Evolutionary conservation across 441 rosid species (phyloP), one percentile per base, ranked within the genome.

Genomic region (Corymbia citriodora): DNA sequence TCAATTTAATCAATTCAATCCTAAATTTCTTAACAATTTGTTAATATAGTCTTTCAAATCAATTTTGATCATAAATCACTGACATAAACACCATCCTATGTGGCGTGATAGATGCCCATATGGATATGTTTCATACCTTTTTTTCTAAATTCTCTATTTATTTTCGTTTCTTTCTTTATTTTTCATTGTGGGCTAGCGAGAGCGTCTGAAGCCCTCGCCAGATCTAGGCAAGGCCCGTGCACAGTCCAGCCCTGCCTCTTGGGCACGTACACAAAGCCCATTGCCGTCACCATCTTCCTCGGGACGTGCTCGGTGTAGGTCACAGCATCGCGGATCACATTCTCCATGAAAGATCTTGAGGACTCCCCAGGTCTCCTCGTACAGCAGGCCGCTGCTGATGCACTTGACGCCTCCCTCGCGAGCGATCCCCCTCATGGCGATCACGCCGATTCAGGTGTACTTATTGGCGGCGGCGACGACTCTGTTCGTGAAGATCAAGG

Each of bases 31-130:
- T 63, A 9, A 59, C 0, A 12, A 63, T 63, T 29, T 7, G 0
- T 29, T 1, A 14, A 13, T 63, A 2, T 14, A 63, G 4, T 29
- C 0, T 5, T 29, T 63, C 1, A 0, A 29, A 0, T 0, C 1
- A 61, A 14, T 61, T 61, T 61, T 27, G 12, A 5, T 12, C 0
- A 3, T 12, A 61, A 61, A 61, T 27, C 0, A 2, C 1, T 6
- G 0, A 27, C 2, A 21, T 27, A 0, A 2, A 27, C 31, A 11
- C 16, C 11, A 6, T 27, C 1, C 8, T 29, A 29, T 0, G 0
- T 63, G 33, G 7, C 33, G 13, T 0, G 33, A 29, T 13, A 11
- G 1, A 2, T 1, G 0, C 9, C 13, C 14, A 3, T 0, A 9
- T 29, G 16, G 11, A 63, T 27, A 63, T 12, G 13, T 63, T 63